A percentile compares a stretch with the other conserved stretches of the same genome.
Conservation (phyloP, 1,139 yeast species). For the Citeromyces hawaiiensis region DNA sequence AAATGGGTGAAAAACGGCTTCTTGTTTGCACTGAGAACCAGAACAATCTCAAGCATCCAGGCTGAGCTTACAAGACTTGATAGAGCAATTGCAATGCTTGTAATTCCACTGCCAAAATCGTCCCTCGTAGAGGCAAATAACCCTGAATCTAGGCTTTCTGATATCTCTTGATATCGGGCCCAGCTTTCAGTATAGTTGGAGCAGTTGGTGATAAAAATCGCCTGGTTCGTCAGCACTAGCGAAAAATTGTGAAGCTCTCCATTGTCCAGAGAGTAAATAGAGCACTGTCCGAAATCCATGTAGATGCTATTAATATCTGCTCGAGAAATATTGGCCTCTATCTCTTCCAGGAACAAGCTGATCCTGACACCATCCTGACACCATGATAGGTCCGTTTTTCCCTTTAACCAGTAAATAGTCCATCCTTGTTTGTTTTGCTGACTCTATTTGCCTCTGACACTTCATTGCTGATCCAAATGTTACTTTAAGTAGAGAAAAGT, state of each 20-base stretch:
- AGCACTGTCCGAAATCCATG: background rate
- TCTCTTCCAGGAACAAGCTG: too few species aligned
- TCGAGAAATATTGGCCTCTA: too few species aligned
- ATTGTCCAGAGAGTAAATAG: background rate
- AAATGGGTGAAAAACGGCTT: slow-evolving; percentile 33
- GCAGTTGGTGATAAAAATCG: background rate
- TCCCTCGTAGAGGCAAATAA: slow-evolving; percentile 12
- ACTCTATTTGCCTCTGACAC: too few species aligned
- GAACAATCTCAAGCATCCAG: slow-evolving; percentile 40
- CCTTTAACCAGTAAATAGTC: too few species aligned
- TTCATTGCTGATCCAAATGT: too few species aligned
- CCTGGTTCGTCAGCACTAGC: background rate
- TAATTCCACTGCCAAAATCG: slow-evolving; percentile 15
- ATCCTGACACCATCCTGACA: too few species aligned
- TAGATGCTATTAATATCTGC: background rate
- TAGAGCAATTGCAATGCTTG: slow-evolving; percentile 13
- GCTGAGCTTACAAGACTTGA: slow-evolving; percentile 23
- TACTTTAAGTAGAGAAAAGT: too few species aligned
- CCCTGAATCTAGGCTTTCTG: background rate
- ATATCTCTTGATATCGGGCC: background rate
- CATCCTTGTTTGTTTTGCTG: too few species aligned
- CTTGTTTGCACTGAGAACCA: slow-evolving; percentile 32
- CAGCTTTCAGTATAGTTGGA: background rate
- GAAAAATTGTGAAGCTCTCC: background rate
- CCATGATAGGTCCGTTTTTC: too few species aligned